Base-by-base conservation (phyloP, 768 basidiomycete species). In the Xanthoconium stramineum region DNA sequence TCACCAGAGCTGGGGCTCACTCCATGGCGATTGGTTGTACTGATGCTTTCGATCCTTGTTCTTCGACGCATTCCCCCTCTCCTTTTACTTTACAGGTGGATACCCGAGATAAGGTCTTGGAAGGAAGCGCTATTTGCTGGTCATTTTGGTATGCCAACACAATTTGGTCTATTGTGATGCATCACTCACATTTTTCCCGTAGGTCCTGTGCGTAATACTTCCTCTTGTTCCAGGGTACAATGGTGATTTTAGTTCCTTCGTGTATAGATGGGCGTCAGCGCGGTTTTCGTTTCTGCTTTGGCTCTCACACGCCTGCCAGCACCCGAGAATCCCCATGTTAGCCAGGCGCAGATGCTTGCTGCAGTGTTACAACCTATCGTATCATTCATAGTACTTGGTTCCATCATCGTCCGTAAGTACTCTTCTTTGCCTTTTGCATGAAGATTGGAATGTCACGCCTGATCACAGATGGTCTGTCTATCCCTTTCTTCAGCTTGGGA, bases 91-190 rank as follows among this genome's bases (percentile, higher is more conserved):
- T 94, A 95, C 64, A 82, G 74, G 57, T 91, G 84, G 80, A 82
- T 97, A 14, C 96, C 95, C 0, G 95, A 98, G 69, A 90, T 98
- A 61, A 70, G 72, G 38, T 85, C 82, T 20, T 90, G 93, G 85
- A 78, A 82, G 44, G 93, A 98, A 72, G 95, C 96, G 0, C 60
- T 94, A 5, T 97, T 98, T 68, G 84, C 82, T 6, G 96, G 96
- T 3, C 94, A 97, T 76, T 98, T 96, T 68, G 94, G 88, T 83
- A 64, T 14, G 66, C 35, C 14, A 43, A 72, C 67, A 9, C 13
- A 9, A 37, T 37, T 20, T 24, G 0, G 33, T 49, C 2, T 19
- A 54, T 17, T 36, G 44, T 7, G 48, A 35, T 36, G 30, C 7
- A 20, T 29, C 19, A 15, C 53, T 63, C 38, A 69, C 3, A 0